Base-by-base conservation (phyloP, 352 stramenopile species). In the Globisporangium ultimum region DNA sequence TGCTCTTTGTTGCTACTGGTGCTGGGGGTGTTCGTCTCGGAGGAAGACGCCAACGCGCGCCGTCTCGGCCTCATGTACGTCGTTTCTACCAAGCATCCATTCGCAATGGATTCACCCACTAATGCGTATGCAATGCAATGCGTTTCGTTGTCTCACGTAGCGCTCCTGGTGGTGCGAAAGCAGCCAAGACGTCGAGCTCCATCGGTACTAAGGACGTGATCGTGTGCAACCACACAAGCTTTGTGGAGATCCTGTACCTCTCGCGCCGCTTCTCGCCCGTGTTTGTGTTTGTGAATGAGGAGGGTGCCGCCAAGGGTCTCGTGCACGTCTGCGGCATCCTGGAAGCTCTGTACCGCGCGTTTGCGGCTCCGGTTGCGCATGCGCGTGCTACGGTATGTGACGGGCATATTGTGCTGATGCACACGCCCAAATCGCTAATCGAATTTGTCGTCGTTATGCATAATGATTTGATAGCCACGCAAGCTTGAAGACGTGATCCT, bases 161-260 rank as follows among this genome's bases (percentile, higher is more conserved):
- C 13, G 60, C 60, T 15, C 58, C 70, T 6, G 76, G 66, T 5
- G 64, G 58, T 36, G 28, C 28, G 11, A 86, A 87, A 17, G 40
- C 40, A n/a, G 12, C 40, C 4, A 66, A 56, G 47, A 49, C 53
- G 3, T 52, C 48, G 12, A 46, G 69, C 46, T 67, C 70, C 6
- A 71, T 92, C 18, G 70, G 54, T 15, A 58, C 73, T 0, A 70
- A 76, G 18, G 81, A 93, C 42, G 66, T 95, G 45, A 64, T 95
- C 38, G 75, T 95, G 53, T 88, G 77, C 73, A 95, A 95, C 68
- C 76, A 88, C 71, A 90, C 81, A 63, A 90, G 70, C 57, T 89
- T 93, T 48, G 42, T 93, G 22, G 85, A 95, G 70, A 60, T 95
- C 13, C 48, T 92, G 48, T 92, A 91, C 68, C 65, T 95, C 34